phyloP scores from a whole-genome alignment of 306 rosid species.

The Ochetophila trinervis region DNA sequence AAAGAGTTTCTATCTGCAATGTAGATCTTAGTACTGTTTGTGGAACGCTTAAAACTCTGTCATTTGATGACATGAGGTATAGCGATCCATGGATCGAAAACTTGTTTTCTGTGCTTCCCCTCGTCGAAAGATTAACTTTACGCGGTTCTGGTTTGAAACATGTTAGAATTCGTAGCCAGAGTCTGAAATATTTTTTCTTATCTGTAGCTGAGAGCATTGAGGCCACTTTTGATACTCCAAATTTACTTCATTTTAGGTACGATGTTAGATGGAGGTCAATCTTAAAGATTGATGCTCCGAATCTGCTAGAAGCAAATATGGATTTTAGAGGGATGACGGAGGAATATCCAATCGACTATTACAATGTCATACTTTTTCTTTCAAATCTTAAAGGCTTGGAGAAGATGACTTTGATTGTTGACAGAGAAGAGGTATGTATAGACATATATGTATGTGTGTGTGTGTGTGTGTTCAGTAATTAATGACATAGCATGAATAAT shows the following conservation, averaged over 20 bases:
- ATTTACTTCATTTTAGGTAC: not conserved
- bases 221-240: not conserved
- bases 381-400: not conserved
- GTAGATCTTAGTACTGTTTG: not conserved
- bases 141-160: not conserved
- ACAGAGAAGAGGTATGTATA: not conserved
- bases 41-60: not conserved
- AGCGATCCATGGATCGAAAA: too few relatives aligned
- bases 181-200: not conserved
- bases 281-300: not conserved
- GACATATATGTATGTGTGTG: not conserved
- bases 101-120: slow-evolving; percentile 7
- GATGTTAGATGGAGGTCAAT: too few relatives aligned
- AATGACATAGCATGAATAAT: too few relatives aligned
- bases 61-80: too few relatives aligned
- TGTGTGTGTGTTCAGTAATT: too few relatives aligned
- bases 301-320: not conserved
- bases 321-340: too few relatives aligned
- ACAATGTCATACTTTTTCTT: not conserved
- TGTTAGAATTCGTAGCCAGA: not conserved
- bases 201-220: not conserved
- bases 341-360: too few relatives aligned
- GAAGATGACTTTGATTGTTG: not conserved
- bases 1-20: not conserved
- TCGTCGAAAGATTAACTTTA: slow-evolving; percentile 6